phyloP scores from a whole-genome alignment of 2,329 filamentous ascomycete genomes.

The Fusarium sp. region DNA sequence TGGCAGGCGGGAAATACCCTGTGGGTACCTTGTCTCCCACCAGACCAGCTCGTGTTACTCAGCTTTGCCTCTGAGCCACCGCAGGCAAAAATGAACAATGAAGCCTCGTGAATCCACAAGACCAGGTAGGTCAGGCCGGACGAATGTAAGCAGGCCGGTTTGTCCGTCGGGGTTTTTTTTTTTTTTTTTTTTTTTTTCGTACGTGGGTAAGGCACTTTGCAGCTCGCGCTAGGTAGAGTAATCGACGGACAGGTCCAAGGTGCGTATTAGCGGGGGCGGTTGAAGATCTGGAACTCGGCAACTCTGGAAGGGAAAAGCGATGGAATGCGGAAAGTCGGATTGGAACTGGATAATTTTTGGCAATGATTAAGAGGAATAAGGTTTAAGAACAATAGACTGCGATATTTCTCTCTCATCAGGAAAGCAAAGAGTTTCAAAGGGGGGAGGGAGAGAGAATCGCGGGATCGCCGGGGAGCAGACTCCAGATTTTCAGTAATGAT shows the following conservation, averaged over 20 bases:
- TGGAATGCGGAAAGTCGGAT: neutral
- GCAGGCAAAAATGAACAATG: neutral
- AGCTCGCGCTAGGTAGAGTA: constrained; percentile 5
- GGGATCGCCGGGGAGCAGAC: constrained; percentile 35
- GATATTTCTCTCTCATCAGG: neutral
- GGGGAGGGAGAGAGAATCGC: constrained; percentile 12
- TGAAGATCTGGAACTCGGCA: constrained; percentile 12
- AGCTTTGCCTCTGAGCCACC: constrained; percentile 14
- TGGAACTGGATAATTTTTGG: neutral
- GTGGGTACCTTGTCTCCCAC: constrained; percentile 4
- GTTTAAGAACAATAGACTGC: neutral
- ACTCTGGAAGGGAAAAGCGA: constrained; percentile 19
- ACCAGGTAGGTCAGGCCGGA: neutral
- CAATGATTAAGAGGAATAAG: neutral
- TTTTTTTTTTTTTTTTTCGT: neutral
- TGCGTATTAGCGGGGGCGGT: constrained; percentile 32
- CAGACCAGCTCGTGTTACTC: constrained; percentile 2
- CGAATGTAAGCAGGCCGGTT: constrained; percentile 18
- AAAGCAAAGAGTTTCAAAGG: constrained; percentile 14
- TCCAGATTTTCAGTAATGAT: constrained; percentile 37
- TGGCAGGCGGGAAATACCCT: constrained; percentile 21
- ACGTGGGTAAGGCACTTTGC: constrained; percentile 11
- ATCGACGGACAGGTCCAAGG: constrained; percentile 23
- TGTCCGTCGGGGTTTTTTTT: neutral
- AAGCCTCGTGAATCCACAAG: neutral